These are phyloP conservation scores for Flaveria bidentis DNA, from an alignment of 129 eudicot species.

Conservation along the genomic window DNA sequence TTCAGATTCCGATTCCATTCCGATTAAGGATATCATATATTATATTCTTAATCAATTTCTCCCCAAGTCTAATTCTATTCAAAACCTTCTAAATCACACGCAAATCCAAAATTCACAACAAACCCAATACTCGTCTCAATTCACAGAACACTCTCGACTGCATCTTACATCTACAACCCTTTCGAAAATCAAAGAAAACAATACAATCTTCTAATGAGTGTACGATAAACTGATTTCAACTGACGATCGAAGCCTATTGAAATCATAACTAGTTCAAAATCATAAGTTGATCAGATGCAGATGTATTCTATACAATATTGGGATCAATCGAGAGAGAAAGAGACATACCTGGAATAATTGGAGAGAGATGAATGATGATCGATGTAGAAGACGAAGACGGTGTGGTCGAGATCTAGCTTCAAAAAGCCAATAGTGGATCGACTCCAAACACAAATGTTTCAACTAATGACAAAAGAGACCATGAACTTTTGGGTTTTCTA, in stretches of 20 bases:
- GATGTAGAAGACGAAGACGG: constrained; percentile 24
- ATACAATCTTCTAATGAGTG: not conserved
- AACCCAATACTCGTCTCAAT: not conserved
- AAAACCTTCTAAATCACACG: constrained; percentile 10
- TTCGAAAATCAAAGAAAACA: not conserved
- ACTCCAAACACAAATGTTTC: not conserved
- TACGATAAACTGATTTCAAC: not conserved
- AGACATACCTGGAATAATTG: constrained; percentile 26
- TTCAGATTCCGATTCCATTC: not conserved
- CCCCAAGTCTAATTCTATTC: not conserved
- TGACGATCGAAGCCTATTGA: not conserved
- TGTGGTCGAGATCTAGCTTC: constrained; percentile 33
- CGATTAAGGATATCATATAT: constrained; percentile 9
- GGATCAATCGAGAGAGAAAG: not conserved
- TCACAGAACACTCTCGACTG: constrained; percentile 6
- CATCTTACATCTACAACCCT: constrained; percentile 12
- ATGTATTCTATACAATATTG: not conserved
- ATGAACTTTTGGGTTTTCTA: not conserved
- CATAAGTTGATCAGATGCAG: not conserved
- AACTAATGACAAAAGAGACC: not conserved
- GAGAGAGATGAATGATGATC: constrained; percentile 15
- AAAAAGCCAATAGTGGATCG: constrained; percentile 4
- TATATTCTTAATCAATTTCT: constrained; percentile 10
- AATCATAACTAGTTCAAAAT: not conserved
- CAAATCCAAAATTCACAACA: not conserved